Base-by-base conservation (phyloP, 208 protist species). In the Naegleria lovaniensis region DNA sequence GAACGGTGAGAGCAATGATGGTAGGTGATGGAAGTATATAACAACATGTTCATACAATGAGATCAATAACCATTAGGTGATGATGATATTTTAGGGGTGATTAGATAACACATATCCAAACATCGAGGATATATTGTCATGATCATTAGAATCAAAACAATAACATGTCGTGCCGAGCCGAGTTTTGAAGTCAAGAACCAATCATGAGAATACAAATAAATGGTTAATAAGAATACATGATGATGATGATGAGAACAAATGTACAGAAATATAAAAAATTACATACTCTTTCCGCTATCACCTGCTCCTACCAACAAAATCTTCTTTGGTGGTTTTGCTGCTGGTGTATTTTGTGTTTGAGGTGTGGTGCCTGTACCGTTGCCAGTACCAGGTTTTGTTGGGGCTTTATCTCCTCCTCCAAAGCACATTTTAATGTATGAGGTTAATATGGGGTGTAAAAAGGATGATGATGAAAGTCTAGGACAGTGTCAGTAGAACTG, bases 301-400 rank as follows among this genome's bases (percentile, higher is more conserved):
- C 91, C 91, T 90, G 84, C 75, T n/a, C 91, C 91, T 40, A 92
- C 43, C 41, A 92, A 75, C 36, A 92, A 76, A 51, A 92, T 41
- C 84, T 92, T 92, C 5, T 90, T 88, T 39, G 67, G 67, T 79
- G 67, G 55, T 67, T 67, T 67, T 22, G 55, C 55, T 22, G 55
- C 55, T 67, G 55, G 19, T 67, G 22, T 29, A 29, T 15, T 15
- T 29, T 67, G 55, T 67, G 55, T 67, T 29, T 15, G 55, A 29
- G 11, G 55, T 67, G 55, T 67, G 55, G 55, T 67, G 19, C 19
- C 55, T 67, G 55, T 15, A 4, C 22, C 22, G 2, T 67, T 67
- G 55, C 55, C 7, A 48, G 43, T 48, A n/a, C n/a, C n/a, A 48
- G 43, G 43, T 48, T 48, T 48, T 48, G 43, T 7, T 48, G 43